Evolutionary conservation across 2,329 filamentous ascomycete species (phyloP), one percentile per base, ranked within the genome.

Genomic region (Xylaria sp.): DNA sequence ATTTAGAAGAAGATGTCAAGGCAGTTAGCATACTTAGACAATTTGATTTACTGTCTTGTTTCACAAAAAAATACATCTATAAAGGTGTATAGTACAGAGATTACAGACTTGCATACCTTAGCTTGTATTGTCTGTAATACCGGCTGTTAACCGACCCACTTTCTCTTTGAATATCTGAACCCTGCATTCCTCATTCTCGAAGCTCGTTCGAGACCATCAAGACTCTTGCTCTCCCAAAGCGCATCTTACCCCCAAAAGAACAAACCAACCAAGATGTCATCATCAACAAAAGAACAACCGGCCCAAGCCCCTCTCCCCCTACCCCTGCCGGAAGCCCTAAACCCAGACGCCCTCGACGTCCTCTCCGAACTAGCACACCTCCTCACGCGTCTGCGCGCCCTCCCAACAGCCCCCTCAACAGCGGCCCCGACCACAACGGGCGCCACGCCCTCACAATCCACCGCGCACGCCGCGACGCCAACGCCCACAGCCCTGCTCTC

Each of bases 261-360:
- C 52, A 31, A 39, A 41, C 2, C 23, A 39, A 23, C 33, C 25
- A 68, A 68, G 48, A 73, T 73, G 71, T 58, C 72, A 6, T 39
- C 66, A 20, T 64, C 63, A 43, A 63, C 64, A 23, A 12, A 75
- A 81, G 57, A 49, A 23, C 20, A 3, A 36, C n/a, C 56, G 28
- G 28, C 28, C 3, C 28, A 28, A 28, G 6, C 28, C 28, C 28
- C 28, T 28, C 28, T 28, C 25, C 84, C 86, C 77, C 82, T 84
- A 71, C 82, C 88, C 67, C 86, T 91, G 39, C 82, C 87, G 2
- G 89, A 91, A 65, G 36, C 66, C 57, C 91, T 96, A 71, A 88
- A 92, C 59, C 92, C 94, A 33, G 91, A 94, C 80, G 89, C 90
- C 59, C 93, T 98, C 82, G 94, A 97, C 83, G 89, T 94, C 74